Conservation (phyloP, 306 rosid genomes). For the Castanea crenata region DNA sequence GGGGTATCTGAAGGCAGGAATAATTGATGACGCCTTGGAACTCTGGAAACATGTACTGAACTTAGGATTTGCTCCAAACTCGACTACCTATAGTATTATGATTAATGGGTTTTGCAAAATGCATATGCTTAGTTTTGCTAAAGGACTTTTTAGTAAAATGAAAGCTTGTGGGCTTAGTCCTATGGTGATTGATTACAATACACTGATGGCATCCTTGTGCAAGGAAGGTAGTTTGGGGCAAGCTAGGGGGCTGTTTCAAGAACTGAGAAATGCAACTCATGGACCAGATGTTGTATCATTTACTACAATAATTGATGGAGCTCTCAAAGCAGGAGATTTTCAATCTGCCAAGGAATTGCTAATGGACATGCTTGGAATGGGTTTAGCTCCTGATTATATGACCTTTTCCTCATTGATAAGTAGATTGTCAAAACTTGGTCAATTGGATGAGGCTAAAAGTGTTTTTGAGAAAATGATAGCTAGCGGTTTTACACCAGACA, state of each 20-base stretch:
- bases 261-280: constrained; percentile 46
- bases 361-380: constrained; percentile 50
- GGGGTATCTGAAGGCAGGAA: constrained; percentile 49
- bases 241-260: constrained; percentile 67
- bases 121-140: constrained; percentile 64
- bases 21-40: constrained; percentile 42
- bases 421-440: constrained; percentile 57
- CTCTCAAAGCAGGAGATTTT: constrained; percentile 69
- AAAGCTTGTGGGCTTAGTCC: constrained; percentile 59
- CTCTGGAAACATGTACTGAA: constrained; percentile 54
- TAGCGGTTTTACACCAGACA: constrained; percentile 55
- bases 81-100: constrained; percentile 52
- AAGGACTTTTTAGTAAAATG: constrained; percentile 62
- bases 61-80: constrained; percentile 50
- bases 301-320: constrained; percentile 62
- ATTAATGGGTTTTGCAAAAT: constrained; percentile 81
- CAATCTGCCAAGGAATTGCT: constrained; percentile 51
- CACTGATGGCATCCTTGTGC: constrained; percentile 60
- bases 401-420: constrained; percentile 66
- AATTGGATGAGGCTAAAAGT: constrained; percentile 56
- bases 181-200: constrained; percentile 50
- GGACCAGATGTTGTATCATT: constrained; percentile 55
- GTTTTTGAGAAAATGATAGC: constrained; percentile 60
- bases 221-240: constrained; percentile 69
- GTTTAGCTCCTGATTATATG: constrained; percentile 49